Percentiles rank a stretch among this genome's conserved stretches.
phyloP scores from a whole-genome alignment of 2,329 filamentous ascomycete genomes.

The Apiospora rasikravindrae region DNA sequence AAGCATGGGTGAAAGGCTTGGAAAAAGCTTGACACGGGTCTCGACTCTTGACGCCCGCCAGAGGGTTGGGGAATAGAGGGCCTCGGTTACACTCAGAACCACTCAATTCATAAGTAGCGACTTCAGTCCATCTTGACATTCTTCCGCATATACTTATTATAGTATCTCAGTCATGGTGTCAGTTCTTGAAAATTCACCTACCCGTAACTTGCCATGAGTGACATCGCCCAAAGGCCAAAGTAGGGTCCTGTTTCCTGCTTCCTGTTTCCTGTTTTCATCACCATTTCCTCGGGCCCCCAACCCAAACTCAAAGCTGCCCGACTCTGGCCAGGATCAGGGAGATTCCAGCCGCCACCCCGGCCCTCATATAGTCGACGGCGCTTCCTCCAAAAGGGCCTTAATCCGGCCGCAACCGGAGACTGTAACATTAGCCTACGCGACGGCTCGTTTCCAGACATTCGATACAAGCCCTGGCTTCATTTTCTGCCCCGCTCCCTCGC shows the following conservation, averaged over 20 bases:
- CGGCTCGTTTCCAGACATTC: conserved; percentile 10
- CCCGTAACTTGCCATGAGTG: not conserved
- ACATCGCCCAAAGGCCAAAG: not conserved
- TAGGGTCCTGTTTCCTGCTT: not conserved
- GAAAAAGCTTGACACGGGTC: conserved; percentile 15
- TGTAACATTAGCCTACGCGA: not conserved
- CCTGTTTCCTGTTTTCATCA: not conserved
- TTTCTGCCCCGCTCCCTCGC: not conserved
- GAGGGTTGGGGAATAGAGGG: not conserved
- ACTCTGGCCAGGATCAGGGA: not conserved
- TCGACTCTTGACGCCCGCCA: not conserved
- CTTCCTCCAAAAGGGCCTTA: not conserved
- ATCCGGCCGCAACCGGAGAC: not conserved
- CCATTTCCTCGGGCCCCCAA: not conserved
- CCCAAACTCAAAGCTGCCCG: not conserved
- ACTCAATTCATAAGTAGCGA: not conserved
- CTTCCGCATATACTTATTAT: not conserved
- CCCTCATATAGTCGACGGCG: not conserved
- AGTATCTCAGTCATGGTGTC: not conserved
- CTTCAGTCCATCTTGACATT: not conserved
- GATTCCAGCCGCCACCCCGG: not conserved
- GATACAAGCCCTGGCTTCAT: not conserved
- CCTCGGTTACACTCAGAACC: not conserved
- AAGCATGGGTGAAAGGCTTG: conserved; percentile 4
- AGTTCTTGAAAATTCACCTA: not conserved